phyloP scores from a whole-genome alignment of 129 eudicot species.

The Lactuca sativa region DNA sequence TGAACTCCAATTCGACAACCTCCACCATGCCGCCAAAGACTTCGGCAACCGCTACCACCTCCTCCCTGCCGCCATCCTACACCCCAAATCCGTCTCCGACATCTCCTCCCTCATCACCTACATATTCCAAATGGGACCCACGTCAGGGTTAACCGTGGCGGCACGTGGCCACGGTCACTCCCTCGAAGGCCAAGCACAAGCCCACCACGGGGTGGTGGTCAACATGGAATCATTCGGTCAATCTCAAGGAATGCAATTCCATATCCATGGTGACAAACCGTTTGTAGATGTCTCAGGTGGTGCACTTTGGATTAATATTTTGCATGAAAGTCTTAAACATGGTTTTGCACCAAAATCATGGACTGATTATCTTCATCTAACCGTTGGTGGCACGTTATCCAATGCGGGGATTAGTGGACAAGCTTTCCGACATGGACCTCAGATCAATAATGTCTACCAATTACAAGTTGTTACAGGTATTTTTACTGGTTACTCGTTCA shows the following conservation, averaged over 20 bases:
- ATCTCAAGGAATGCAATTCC: constrained; percentile 54
- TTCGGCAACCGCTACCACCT: constrained; percentile 71
- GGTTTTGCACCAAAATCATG: constrained; percentile 95
- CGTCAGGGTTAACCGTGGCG: constrained; percentile 62
- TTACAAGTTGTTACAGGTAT: constrained; percentile 94
- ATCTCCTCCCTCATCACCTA: constrained; percentile 54
- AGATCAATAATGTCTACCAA: constrained; percentile 83
- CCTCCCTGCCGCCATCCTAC: constrained; percentile 74
- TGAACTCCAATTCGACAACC: constrained; percentile 43
- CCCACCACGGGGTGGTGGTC: constrained; percentile 65
- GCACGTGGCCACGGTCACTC: constrained; percentile 98
- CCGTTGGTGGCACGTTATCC: constrained; percentile 96
- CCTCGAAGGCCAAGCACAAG: constrained; percentile 87
- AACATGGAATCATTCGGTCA: constrained; percentile 69
- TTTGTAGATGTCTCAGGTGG: constrained; percentile 91
- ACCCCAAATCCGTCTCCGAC: constrained; percentile 83
- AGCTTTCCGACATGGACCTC: constrained; percentile 93
- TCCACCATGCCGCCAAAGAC: constrained; percentile 74
- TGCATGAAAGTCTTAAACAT: constrained; percentile 73
- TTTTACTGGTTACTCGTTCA: not conserved
- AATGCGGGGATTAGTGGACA: constrained; percentile 98
- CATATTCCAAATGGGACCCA: constrained; percentile 65
- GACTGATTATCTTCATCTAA: constrained; percentile 98
- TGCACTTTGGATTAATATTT: constrained; percentile 82
- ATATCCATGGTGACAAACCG: constrained; percentile 40